Base-by-base conservation (phyloP, 2,329 filamentous ascomycete species). In the Colletotrichum lini region DNA sequence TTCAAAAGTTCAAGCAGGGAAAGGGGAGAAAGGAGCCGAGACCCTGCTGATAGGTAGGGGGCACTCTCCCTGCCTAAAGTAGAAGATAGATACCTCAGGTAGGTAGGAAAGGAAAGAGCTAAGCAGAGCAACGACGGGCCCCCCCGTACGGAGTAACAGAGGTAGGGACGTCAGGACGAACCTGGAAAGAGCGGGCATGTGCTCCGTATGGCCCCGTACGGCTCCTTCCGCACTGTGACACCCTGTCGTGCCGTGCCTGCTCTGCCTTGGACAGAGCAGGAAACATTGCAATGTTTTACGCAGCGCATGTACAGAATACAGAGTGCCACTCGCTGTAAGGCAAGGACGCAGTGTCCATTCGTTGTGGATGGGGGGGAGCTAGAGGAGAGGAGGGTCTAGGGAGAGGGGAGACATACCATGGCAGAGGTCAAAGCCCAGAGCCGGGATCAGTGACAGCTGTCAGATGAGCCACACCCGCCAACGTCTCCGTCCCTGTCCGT, bases 371-470 rank as follows among this genome's bases (percentile, higher is more conserved):
- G 26, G 26, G 26, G 4, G 26, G 26, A 4, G 26, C 3, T 26
- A 26, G 26, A 26, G 26, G 26, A 26, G 26, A 26, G 26, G 26
- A 26, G 26, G 3, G 3, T 26, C 26, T 26, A 26, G 26, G 26
- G 26, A 26, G 26, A 26, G 26, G 26, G 26, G 26, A 26, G 26
- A 26, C 26, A 26, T 26, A 26, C 26, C 26, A 26, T 26, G 26
- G 26, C 26, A 26, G 26, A 50, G 50, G 52, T 56, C 40, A 23
- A 35, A 56, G 67, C 54, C 62, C 54, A 13, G 49, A 30, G 42
- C 42, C 21, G 26, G 52, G 42, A 49, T 62, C n/a, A 44, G 15
- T 67, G 64, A 67, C 68, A 67, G 64, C 57, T 70, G 68, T 62
- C 50, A 58, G 64, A 62, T 50, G 50, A 67, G 50, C 67, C 64